Evolutionary conservation across 1,139 yeast genomes (phyloP), one percentile per base, ranked within the genome.

Genomic region (Meyerozyma smithsonii): DNA sequence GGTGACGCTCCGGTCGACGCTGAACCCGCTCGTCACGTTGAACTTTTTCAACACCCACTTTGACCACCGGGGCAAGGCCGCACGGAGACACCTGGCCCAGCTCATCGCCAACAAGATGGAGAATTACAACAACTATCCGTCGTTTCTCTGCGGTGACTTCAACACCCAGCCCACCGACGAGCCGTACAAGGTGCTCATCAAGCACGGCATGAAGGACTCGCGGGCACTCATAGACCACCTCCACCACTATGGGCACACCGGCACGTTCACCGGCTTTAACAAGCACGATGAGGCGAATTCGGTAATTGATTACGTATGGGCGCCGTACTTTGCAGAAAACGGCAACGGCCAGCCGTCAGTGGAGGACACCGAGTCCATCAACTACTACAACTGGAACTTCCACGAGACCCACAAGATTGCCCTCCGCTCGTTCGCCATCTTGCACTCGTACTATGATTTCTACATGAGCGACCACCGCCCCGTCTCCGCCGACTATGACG

Each of bases 31-130:
- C 32, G 23, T 49, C 18, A 41, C 40, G 10, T 40, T 64, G 40
- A 76, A 76, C 45, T 66, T 76, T 20, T 74, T 73, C 57, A 75
- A 75, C 51, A 79, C 84, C 8, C 84, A 79, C 54, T 69, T 77
- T 51, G 84, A 79, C 50, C 81, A 78, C 46, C 55, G 60, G 34
- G 84, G 84, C 1, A 59, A 48, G 2, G 47, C 45, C 4, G 81
- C 84, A 1, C 55, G 84, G 33, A 52, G 61, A 32, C 64, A 73
- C 46, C 67, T 77, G 33, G 74, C 79, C 15, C 34, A 30, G 21
- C 58, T 78, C 40, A 74, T 78, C 36, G 62, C 69, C 12, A 58
- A 65, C 20, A 65, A 62, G 42, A 67, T 73, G 59, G 54, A 60
- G 32, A 59, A 63, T 32, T 58, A 63, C 44, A 71, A 70, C 44